Evolutionary conservation across 2,329 filamentous ascomycete species (phyloP).

Genomic region (Beauveria sp.): DNA sequence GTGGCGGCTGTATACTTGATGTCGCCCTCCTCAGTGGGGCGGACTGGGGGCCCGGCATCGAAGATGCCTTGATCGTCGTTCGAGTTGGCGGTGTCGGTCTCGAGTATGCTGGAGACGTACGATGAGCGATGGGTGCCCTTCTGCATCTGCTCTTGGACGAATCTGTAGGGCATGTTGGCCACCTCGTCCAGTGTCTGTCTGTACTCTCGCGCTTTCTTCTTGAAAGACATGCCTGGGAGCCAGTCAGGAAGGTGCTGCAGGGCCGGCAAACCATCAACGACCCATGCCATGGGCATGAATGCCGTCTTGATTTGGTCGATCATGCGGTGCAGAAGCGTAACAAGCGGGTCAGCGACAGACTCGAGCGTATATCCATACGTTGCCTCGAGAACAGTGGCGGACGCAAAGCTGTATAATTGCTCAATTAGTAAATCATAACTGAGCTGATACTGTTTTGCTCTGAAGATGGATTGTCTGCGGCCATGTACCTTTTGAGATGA

Average conservation of each 20-base stretch:
- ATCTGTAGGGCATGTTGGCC: constrained; percentile 14
- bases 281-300: neutral
- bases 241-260: neutral
- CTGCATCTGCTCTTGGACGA: constrained; percentile 15
- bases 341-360: constrained; percentile 14
- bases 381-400: constrained; percentile 10
- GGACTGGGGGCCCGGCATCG: too few relatives aligned
- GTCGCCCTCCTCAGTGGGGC: constrained; percentile 11
- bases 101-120: constrained; percentile 15
- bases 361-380: constrained; percentile 16
- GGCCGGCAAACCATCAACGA: neutral
- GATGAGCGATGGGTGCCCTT: constrained; percentile 5
- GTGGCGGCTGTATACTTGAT: constrained; percentile 13
- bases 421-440: neutral
- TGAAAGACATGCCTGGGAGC: neutral
- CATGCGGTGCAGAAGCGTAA: constrained; percentile 13
- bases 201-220: neutral
- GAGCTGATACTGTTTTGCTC: too few relatives aligned
- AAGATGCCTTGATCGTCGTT: neutral
- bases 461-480: too few relatives aligned
- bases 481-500: constrained; percentile 13
- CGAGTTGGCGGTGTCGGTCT: constrained; percentile 2
- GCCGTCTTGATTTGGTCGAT: neutral
- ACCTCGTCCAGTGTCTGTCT: constrained; percentile 7
- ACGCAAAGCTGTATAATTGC: constrained; percentile 13